Evolutionary conservation across 495 filamentous ascomycete species (phyloP), one percentile per base, ranked within the genome.

Genomic region (Xylaria bambusicola): DNA sequence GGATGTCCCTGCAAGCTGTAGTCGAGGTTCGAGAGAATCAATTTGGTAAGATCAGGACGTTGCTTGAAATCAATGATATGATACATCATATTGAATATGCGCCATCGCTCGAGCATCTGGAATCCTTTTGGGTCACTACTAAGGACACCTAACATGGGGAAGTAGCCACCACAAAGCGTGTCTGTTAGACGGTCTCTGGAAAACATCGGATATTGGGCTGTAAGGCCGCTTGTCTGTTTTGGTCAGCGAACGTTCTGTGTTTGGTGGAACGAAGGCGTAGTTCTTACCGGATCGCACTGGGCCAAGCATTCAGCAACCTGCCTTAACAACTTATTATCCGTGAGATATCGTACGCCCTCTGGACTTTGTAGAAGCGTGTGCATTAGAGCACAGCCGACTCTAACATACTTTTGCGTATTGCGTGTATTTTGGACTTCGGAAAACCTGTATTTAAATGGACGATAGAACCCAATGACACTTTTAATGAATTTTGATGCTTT

Each of bases 21-120:
- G 70, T 98, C 92, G 78, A 98, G 92, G 68, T 92, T 93, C 31
- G 86, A 84, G 8, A 98, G 79, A 65, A 98, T 83, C 20, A 91
- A 80, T 62, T 92, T 88, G 60, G 97, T 89, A 42, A 98, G 80
- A 67, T 98, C 94, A 45, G 93, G 91, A 2, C 95, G 88, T 69
- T 91, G 87, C 63, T 87, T 87, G 18, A 97, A 81, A 66, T 98
- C 95, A 55, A 96, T 84, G 65, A 98, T 94, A 68, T 97, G 93
- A 70, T 98, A 98, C 78, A 97, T 93, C 91, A 98, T 98, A 72
- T 97, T 98, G 69, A 96, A 88, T 80, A 98, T 93, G 61, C 90
- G 90, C 92, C 93, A 98, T 62, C 91, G 81, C 67, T 96, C 93
- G 71, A 98, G 86, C 84, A 98, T 96, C 62, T 85, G 82, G 26